A percentile compares a stretch with the other conserved stretches of the same genome.
Conservation (phyloP, 2,329 filamentous ascomycete species). For the Microdochium trichocladiopsis region DNA sequence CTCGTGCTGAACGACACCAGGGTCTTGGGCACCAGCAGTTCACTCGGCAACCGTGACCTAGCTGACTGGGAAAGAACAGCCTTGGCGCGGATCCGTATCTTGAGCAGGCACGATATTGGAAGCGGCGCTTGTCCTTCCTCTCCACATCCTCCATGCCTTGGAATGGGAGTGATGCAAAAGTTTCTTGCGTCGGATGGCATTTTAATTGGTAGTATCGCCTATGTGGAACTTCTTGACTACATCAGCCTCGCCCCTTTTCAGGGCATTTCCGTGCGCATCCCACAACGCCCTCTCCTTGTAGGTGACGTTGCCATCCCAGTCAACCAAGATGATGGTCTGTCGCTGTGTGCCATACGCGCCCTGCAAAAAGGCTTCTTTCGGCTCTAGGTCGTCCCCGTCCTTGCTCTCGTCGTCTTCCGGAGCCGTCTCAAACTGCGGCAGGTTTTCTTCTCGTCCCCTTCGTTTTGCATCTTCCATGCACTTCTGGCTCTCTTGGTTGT, state of each 20-base stretch:
- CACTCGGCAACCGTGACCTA: no score
- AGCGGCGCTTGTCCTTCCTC: no score
- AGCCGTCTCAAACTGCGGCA: constrained; percentile 20
- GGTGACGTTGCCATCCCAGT: constrained; percentile 55
- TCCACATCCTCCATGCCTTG: no score
- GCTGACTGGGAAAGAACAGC: no score
- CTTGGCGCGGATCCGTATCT: no score
- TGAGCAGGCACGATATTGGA: no score
- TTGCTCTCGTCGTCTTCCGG: constrained; percentile 25
- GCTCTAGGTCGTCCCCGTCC: constrained; percentile 24
- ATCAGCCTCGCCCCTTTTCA: constrained; percentile 48
- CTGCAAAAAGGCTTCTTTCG: constrained; percentile 39
- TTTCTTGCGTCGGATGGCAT: no score
- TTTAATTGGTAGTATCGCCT: constrained; percentile 25
- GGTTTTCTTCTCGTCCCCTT: constrained; percentile 26
- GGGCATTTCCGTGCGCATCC: constrained; percentile 47
- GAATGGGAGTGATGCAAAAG: no score
- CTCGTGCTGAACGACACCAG: no score
- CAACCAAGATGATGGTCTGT: constrained; percentile 55
- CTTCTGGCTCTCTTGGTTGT: constrained; percentile 34
- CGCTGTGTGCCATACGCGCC: constrained; percentile 60
- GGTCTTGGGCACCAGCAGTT: no score
- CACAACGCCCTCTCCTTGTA: constrained; percentile 54
- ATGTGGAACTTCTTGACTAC: constrained; percentile 48
- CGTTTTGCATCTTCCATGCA: constrained; percentile 36